Percentiles rank a stretch among this genome's conserved stretches.
Evolutionary conservation across 495 filamentous ascomycete genomes (phyloP).

Genomic region (Tuber melanosporum): DNA sequence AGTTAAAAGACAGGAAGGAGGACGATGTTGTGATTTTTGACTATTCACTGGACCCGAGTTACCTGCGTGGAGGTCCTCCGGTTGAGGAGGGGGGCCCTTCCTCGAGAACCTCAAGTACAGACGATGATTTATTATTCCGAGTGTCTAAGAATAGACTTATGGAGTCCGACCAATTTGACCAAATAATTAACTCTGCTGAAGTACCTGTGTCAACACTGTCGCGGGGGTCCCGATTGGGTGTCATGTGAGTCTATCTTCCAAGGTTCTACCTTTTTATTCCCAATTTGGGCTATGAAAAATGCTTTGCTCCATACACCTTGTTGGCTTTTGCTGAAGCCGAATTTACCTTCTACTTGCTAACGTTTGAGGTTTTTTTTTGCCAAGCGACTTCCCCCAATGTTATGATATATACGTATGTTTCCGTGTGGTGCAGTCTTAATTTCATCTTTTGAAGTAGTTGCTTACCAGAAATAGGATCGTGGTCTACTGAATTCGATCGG

Average conservation of each 20-base stretch:
- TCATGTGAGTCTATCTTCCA: background rate
- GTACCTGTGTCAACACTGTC: background rate
- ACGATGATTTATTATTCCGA: background rate
- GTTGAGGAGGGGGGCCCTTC: too few relatives aligned
- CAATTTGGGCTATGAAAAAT: background rate
- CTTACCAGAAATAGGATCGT: background rate
- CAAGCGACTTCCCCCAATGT: background rate
- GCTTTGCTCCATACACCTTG: too few relatives aligned
- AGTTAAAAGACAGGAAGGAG: background rate
- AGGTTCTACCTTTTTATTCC: background rate
- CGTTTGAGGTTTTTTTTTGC: background rate
- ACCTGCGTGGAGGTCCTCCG: too few relatives aligned
- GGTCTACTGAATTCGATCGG: too few relatives aligned
- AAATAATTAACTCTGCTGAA: background rate
- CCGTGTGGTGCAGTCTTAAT: background rate
- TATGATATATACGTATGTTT: background rate
- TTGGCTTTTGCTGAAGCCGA: too few relatives aligned
- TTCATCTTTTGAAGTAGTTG: background rate
- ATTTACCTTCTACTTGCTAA: background rate
- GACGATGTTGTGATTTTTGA: background rate
- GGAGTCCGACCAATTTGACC: background rate
- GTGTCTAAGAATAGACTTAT: background rate
- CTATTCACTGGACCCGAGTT: background rate
- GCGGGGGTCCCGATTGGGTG: background rate
- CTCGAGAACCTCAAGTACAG: background rate